Conservation (phyloP, 306 rosid species). For the Erythrophleum fordii region DNA sequence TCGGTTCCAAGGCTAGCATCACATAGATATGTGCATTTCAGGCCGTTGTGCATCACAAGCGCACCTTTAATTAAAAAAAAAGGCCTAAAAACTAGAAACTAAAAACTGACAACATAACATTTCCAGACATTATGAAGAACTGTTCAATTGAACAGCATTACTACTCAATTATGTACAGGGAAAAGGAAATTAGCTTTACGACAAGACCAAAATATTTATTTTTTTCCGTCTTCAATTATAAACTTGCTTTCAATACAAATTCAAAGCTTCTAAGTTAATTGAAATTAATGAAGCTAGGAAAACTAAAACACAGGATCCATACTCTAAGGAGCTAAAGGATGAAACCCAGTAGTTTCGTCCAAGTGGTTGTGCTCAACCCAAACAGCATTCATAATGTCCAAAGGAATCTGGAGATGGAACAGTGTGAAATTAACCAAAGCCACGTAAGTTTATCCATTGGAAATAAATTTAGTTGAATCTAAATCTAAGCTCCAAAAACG, state of each 20-base stretch:
- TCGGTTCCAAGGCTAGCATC: neutral
- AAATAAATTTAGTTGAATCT: neutral
- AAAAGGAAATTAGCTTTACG: neutral
- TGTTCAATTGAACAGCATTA: neutral
- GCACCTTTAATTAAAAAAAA: too few species aligned
- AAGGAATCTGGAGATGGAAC: neutral
- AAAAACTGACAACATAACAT: neutral
- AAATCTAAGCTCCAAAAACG: neutral
- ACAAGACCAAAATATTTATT: neutral
- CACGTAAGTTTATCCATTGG: neutral
- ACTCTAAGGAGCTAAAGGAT: neutral
- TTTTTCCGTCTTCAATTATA: neutral
- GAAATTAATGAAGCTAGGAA: neutral
- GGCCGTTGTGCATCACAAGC: neutral
- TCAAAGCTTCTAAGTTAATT: neutral
- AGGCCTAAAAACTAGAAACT: neutral
- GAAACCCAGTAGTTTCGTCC: neutral
- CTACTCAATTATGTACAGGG: constrained; percentile 2
- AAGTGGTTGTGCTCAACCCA: neutral
- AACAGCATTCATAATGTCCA: neutral
- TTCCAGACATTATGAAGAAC: neutral
- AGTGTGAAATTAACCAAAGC: neutral
- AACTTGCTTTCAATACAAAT: neutral
- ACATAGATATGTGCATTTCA: neutral
- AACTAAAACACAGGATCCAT: neutral